Evolutionary conservation across 108 stramenopile genomes (phyloP).

Genomic region (Nitzschia palea): DNA sequence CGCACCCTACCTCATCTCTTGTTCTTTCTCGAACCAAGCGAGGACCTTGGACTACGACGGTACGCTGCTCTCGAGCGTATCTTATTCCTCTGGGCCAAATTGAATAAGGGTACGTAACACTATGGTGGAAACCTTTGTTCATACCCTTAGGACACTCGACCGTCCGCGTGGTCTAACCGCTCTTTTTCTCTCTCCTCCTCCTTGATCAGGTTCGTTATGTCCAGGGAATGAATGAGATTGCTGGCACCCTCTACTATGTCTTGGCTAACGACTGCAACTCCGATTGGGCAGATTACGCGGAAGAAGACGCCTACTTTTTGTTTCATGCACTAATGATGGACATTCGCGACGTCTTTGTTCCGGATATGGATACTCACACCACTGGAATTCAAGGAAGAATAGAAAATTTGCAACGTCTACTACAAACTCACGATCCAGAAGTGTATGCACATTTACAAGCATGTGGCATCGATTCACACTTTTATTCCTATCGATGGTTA

Average conservation of each 20-base stretch:
- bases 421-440: slow-evolving; percentile 86
- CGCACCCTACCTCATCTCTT: slow-evolving; percentile 83
- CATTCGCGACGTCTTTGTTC: slow-evolving; percentile 88
- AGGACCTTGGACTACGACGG: slow-evolving; percentile 67
- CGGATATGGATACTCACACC: slow-evolving; percentile 76
- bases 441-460: slow-evolving; percentile 81
- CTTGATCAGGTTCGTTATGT: slow-evolving; percentile 80
- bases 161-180: no score
- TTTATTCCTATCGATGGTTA: slow-evolving; percentile 94
- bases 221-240: slow-evolving; percentile 99
- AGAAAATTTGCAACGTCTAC: slow-evolving; percentile 69
- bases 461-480: slow-evolving; percentile 80
- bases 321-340: slow-evolving; percentile 92
- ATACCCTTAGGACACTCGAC: no score
- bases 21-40: slow-evolving; percentile 80
- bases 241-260: slow-evolving; percentile 91
- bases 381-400: slow-evolving; percentile 89
- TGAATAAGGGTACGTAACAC: slow-evolving; percentile 84
- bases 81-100: slow-evolving; percentile 92
- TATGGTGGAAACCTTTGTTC: no score
- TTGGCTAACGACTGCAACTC: slow-evolving; percentile 78
- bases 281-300: slow-evolving; percentile 77
- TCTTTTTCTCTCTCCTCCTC: neutral
- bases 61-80: slow-evolving; percentile 90
- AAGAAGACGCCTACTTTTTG: slow-evolving; percentile 92